A percentile compares a stretch with the other conserved stretches of the same genome.
These are phyloP conservation scores for Anaeromyces robustus DNA, from an alignment of 192 early-diverging fungal species.

Conservation along the genomic window DNA sequence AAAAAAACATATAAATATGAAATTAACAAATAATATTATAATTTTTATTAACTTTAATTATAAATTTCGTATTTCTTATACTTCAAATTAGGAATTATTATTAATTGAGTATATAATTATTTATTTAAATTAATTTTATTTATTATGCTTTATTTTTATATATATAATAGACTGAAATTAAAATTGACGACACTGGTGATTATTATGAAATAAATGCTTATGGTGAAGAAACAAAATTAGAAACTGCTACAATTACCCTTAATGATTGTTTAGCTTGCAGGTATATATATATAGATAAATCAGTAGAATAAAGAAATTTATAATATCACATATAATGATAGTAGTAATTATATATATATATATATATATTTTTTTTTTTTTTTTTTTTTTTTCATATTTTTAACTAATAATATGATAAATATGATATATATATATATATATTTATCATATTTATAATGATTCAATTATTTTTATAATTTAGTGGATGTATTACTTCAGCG, in stretches of 20 bases:
- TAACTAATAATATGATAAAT: no score
- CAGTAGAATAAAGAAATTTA: no score
- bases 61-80: no score
- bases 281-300: no score
- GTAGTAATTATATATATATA: no score
- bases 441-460: conserved; percentile 4
- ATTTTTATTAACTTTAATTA: no score
- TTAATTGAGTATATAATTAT: background rate
- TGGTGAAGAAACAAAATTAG: conserved; percentile 64
- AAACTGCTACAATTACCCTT: conserved; percentile 70
- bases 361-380: no score
- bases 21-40: no score
- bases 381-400: conserved; percentile 5
- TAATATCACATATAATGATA: no score
- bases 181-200: conserved; percentile 53
- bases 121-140: background rate
- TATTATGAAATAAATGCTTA: conserved; percentile 85
- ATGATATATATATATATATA: no score
- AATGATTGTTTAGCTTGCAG: conserved; percentile 98
- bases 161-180: conserved; percentile 37
- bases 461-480: conserved; percentile 6
- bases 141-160: conserved; percentile 1
- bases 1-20: no score
- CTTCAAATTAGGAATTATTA: no score
- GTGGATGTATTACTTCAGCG: conserved; percentile 95